A percentile compares a stretch with the other conserved stretches of the same genome.
These are phyloP conservation scores for Termitomyces sp. DNA, from an alignment of 768 basidiomycete genomes.

Conservation along the genomic window DNA sequence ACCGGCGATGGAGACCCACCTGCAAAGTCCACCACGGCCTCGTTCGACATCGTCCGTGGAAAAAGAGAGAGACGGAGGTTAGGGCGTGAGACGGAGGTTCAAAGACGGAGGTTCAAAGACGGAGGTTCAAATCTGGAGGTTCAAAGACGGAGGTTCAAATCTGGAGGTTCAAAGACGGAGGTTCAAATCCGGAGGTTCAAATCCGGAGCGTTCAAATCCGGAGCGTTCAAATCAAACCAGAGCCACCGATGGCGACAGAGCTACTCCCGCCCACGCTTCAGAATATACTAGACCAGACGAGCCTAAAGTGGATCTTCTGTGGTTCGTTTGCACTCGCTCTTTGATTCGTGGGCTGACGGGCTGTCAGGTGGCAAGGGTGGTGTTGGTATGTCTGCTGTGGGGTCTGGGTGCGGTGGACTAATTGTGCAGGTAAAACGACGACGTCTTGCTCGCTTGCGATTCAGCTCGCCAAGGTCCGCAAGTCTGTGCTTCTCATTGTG, in stretches of 20 bases:
- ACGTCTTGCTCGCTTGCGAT: constrained; percentile 98
- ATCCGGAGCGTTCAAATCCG: no score
- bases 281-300: constrained; percentile 90
- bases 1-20: constrained; percentile 18
- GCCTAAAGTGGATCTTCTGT: constrained; percentile 98
- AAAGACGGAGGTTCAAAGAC: no score
- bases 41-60: constrained; percentile 27
- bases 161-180: no score
- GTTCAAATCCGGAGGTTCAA: no score
- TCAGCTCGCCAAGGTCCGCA: constrained; percentile 82
- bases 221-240: no score
- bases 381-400: constrained; percentile 61
- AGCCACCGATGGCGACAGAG: constrained; percentile 53
- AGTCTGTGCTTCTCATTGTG: constrained; percentile 96
- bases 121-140: no score
- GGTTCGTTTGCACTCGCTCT: constrained; percentile 44
- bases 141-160: no score
- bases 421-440: constrained; percentile 83
- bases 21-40: constrained; percentile 29
- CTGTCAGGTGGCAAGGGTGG: constrained; percentile 92
- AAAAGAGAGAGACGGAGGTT: no score
- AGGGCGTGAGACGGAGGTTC: no score
- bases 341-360: neutral
- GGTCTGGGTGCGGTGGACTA: neutral
- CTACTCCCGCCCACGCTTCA: constrained; percentile 81